Percentiles rank a stretch among this genome's conserved stretches.
phyloP scores from a whole-genome alignment of 192 early-diverging fungal species.

The Rhizoclosmatium sp. region DNA sequence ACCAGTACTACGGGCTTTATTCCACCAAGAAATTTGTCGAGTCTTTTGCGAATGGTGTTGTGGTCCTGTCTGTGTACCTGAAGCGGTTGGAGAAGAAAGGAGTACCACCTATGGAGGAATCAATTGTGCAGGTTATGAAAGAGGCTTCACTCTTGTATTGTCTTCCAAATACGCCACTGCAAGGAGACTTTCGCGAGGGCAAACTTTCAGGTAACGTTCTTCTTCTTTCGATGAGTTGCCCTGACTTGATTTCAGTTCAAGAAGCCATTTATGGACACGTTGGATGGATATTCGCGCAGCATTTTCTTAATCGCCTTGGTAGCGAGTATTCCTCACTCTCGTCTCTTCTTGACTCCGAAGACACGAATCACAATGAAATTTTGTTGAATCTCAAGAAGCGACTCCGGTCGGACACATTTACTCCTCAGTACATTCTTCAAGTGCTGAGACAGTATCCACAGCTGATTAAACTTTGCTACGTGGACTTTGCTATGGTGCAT shows the following conservation, averaged over 20 bases:
- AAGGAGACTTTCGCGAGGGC: constrained; percentile 89
- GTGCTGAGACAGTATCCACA: constrained; percentile 94
- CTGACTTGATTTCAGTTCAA: constrained; percentile 60
- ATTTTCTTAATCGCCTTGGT: constrained; percentile 97
- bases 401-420: constrained; percentile 95
- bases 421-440: constrained; percentile 94
- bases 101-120: constrained; percentile 82
- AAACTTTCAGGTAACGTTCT: constrained; percentile 66
- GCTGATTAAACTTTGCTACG: constrained; percentile 89
- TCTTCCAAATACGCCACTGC: constrained; percentile 92
- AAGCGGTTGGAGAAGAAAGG: constrained; percentile 78
- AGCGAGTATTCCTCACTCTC: constrained; percentile 88
- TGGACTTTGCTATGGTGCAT: constrained; percentile 93
- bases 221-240: background rate
- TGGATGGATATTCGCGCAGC: constrained; percentile 97
- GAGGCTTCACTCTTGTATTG: constrained; percentile 96
- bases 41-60: constrained; percentile 98
- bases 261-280: constrained; percentile 95
- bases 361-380: constrained; percentile 90
- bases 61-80: constrained; percentile 91
- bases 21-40: constrained; percentile 98
- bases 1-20: constrained; percentile 96
- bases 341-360: constrained; percentile 72
- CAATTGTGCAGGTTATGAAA: constrained; percentile 92
- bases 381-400: constrained; percentile 97